Evolutionary conservation across 2,329 filamentous ascomycete species (phyloP), one percentile per base, ranked within the genome.

Genomic region (Epichloe elymi): DNA sequence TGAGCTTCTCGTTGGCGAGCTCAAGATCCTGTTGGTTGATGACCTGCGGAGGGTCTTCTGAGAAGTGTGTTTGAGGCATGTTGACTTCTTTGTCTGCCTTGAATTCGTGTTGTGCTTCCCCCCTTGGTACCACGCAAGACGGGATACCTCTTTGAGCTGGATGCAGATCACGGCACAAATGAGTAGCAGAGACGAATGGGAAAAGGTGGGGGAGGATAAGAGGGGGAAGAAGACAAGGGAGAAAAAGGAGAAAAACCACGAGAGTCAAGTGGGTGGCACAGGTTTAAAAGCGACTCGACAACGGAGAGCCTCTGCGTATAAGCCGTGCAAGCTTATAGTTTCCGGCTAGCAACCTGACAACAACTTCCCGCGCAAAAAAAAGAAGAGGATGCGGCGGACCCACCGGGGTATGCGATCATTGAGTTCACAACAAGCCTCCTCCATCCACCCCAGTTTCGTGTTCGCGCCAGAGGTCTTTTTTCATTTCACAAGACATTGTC

Each of bases 31-130:
- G 48, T 10, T 63, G 60, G 39, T 67, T 63, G 20, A 69, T 65
- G 56, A 70, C 62, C 64, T 66, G 62, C 0, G 67, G 63, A 20
- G 65, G 63, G 37, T 70, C 68, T 12, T 67, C 60, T 4, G 65
- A 62, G 51, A 67, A 66, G 33, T 66, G 65, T 14, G 63, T 59
- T 44, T 59, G 59, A 19, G 62, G 57, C 63, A 65, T 65, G n/a
- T 26, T 56, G 50, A 19, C 10, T 30, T 2, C 2, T 33, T n/a
- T 30, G 26, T 33, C 12, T 19, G 26, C 19, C 41, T 14, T 44
- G 41, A 8, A 38, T 38, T 14, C 36, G 12, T 8, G 14, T n/a
- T 14, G 17, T 42, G n/a, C 17, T 17, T 11, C 39, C 39, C 39
- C 39, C 15, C 39, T 11, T 11, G 5, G 39, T 38, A 23, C 39